These are phyloP conservation scores for Silene vulgaris DNA, from an alignment of 179 eudicot genomes.

Conservation along the genomic window DNA sequence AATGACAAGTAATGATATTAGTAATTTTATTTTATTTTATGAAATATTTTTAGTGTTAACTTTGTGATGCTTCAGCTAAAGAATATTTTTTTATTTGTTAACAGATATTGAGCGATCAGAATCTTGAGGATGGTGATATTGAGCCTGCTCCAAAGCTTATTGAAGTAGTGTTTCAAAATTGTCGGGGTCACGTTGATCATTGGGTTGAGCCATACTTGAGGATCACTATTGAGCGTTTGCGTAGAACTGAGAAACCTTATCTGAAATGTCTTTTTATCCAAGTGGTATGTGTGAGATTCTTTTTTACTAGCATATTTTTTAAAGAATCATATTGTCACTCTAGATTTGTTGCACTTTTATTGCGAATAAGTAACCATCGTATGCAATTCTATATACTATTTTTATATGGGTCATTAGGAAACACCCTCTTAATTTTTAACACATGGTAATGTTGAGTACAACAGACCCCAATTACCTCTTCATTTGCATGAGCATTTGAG, in stretches of 20 bases:
- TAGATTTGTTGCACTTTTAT: not conserved
- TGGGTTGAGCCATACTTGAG: slow-evolving; percentile 94
- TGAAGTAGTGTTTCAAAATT: slow-evolving; percentile 85
- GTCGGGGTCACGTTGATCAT: slow-evolving; percentile 92
- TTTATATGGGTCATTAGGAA: no score
- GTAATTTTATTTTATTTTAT: not conserved
- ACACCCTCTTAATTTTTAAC: no score
- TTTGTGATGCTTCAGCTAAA: slow-evolving; percentile 8
- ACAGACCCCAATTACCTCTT: no score
- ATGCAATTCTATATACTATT: no score
- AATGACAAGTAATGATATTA: not conserved
- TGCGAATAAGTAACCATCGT: no score
- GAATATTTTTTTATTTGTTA: not conserved
- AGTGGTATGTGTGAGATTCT: slow-evolving; percentile 56
- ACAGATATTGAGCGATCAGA: slow-evolving; percentile 84
- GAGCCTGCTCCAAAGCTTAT: slow-evolving; percentile 99
- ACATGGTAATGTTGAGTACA: no score
- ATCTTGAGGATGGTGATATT: slow-evolving; percentile 90
- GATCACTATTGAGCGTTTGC: slow-evolving; percentile 74
- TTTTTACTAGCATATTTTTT: not conserved
- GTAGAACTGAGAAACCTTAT: slow-evolving; percentile 63
- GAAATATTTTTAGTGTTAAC: not conserved
- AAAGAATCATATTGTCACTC: not conserved
- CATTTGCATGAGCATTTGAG: no score
- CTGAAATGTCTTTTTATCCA: slow-evolving; percentile 76